Conservation (phyloP, 2,329 filamentous ascomycete species). For the Aspergillus neotritici region DNA sequence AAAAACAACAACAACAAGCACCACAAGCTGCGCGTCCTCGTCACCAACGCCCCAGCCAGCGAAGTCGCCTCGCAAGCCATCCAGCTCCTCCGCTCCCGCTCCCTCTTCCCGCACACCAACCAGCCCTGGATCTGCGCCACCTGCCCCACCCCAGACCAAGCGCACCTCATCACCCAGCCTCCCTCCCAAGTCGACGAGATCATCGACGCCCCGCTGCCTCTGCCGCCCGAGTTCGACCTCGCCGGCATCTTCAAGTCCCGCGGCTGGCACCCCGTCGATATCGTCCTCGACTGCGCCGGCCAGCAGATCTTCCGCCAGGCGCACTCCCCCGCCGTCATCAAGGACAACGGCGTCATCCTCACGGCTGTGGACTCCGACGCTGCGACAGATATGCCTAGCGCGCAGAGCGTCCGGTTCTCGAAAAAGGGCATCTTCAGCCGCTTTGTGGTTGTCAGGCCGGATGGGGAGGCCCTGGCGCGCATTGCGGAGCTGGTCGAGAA, state of each 20-base stretch:
- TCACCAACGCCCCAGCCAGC: constrained; percentile 34
- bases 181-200: constrained; percentile 30
- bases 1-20: constrained; percentile 9
- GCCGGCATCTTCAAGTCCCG: constrained; percentile 25
- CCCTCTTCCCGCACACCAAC: constrained; percentile 22
- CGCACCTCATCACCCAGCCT: constrained; percentile 22
- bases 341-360: constrained; percentile 30
- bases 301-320: constrained; percentile 29
- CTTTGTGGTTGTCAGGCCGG: constrained; percentile 35
- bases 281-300: constrained; percentile 38
- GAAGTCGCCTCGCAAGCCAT: constrained; percentile 35
- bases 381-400: constrained; percentile 12
- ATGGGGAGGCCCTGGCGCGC: constrained; percentile 27
- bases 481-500: constrained; percentile 34
- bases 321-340: constrained; percentile 29
- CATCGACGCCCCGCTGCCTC: constrained; percentile 25
- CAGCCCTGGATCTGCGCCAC: constrained; percentile 36
- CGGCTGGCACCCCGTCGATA: constrained; percentile 33
- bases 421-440: constrained; percentile 25
- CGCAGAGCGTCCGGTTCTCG: constrained; percentile 1
- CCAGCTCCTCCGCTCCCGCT: constrained; percentile 32
- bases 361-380: constrained; percentile 30
- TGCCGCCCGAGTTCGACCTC: constrained; percentile 25
- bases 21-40: constrained; percentile 28
- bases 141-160: constrained; percentile 18